Base-by-base conservation (phyloP, 345 rosid genomes). In the Cardamine chenopodiifolia region DNA sequence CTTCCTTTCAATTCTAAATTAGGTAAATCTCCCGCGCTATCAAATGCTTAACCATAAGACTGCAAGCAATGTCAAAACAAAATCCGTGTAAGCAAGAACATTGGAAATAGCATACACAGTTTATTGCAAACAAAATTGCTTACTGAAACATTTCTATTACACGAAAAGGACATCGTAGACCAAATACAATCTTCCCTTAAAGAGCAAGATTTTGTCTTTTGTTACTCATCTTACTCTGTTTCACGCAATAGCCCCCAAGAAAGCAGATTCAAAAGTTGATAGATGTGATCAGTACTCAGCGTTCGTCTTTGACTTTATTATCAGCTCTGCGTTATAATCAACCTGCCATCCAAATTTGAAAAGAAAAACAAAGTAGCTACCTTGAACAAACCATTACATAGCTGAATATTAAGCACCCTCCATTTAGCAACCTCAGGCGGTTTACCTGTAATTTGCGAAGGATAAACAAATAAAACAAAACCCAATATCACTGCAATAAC, bases 301-400 rank as follows among this genome's bases (percentile, higher is more conserved):
- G 48, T 86, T 89, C 58, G 78, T 82, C 86, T 81, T 92, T 32
- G 97, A 86, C 72, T 82, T 83, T 61, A 90, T 75, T 66, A 96
- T 82, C 59, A 88, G 87, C 81, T 96, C 97, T 5, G 95, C 97
- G 70, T 95, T 95, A 73, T 90, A 82, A 17, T 88, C 86, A 52
- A 94, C 80, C 98, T 94, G 90, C 81, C 81, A 64, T 70, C 15
- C 47, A 71, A 32, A 35, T n/a, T 52, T 55, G 3, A 22, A 28
- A 22, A 12, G 5, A 35, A 2, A 15, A 22, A n/a, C 49, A 66
- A 54, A 13, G 7, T 12, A 39, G n/a, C 12, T 10, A 66, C 3
- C 3, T 19, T 62, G 4, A 44, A 50, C 45, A 40, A 48, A 52
- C 61, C 44, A 47, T 18, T 12, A n/a, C 34, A 32, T 6, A 45